These are phyloP conservation scores for Taiozyma sp. DNA, from an alignment of 1,139 yeast genomes.

Conservation along the genomic window DNA sequence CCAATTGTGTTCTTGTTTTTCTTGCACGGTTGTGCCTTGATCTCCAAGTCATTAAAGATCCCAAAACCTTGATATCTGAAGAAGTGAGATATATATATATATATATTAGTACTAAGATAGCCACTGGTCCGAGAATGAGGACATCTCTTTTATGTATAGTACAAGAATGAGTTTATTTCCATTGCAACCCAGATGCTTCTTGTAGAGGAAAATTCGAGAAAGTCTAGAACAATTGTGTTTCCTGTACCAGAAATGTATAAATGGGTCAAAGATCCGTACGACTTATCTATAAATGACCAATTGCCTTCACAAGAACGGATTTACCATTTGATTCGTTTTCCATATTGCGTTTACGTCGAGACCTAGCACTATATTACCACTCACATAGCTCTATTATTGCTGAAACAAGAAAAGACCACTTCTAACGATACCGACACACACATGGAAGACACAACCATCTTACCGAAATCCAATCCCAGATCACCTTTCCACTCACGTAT, in stretches of 20 bases:
- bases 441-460: constrained; percentile 16
- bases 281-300: too few relatives aligned
- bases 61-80: constrained; percentile 59
- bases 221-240: not conserved
- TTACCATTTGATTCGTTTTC: not conserved
- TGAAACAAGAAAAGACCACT: too few relatives aligned
- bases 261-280: not conserved
- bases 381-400: too few relatives aligned
- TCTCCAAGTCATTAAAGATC: constrained; percentile 82
- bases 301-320: not conserved
- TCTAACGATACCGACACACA: too few relatives aligned
- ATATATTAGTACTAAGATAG: too few relatives aligned
- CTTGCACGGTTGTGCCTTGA: constrained; percentile 85
- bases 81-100: too few relatives aligned
- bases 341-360: too few relatives aligned
- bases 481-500: constrained; percentile 33
- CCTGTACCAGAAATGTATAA: not conserved
- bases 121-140: too few relatives aligned
- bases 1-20: constrained; percentile 59
- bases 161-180: not conserved
- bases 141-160: not conserved
- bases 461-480: constrained; percentile 28
- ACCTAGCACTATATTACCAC: too few relatives aligned
- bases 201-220: not conserved
- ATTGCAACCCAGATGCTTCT: not conserved